phyloP scores from a whole-genome alignment of 345 rosid species.

The Draba incana region DNA sequence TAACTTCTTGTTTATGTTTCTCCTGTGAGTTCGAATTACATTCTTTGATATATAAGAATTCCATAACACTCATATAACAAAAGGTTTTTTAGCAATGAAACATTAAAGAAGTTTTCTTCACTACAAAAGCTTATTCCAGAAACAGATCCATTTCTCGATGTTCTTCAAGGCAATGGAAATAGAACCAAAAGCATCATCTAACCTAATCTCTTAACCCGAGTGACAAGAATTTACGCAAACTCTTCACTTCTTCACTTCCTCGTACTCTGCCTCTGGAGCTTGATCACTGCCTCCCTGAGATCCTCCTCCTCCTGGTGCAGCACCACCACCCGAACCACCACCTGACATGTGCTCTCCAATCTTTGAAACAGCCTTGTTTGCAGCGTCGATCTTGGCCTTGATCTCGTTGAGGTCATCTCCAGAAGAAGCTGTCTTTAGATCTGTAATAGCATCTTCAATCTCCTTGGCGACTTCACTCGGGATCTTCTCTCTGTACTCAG shows the following conservation, averaged over 20 bases:
- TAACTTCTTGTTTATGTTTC: no score
- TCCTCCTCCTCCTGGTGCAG: constrained; percentile 66
- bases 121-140: constrained; percentile 34
- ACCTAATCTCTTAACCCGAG: constrained; percentile 28
- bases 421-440: constrained; percentile 62
- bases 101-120: neutral
- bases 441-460: constrained; percentile 73
- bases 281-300: constrained; percentile 73
- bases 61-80: constrained; percentile 16
- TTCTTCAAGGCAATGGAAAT: constrained; percentile 12
- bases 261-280: constrained; percentile 81
- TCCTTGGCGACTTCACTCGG: constrained; percentile 71
- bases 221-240: constrained; percentile 18
- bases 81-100: neutral
- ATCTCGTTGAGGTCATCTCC: constrained; percentile 69
- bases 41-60: neutral
- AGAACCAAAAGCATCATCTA: constrained; percentile 24
- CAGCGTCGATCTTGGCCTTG: constrained; percentile 72
- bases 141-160: constrained; percentile 12
- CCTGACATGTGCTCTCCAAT: constrained; percentile 84
- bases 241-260: constrained; percentile 72
- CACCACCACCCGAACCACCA: constrained; percentile 52
- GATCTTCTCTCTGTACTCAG: constrained; percentile 80
- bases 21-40: neutral
- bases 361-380: constrained; percentile 88